Evolutionary conservation across 2,329 filamentous ascomycete species (phyloP).

Genomic region (Blumeriella jaapii): DNA sequence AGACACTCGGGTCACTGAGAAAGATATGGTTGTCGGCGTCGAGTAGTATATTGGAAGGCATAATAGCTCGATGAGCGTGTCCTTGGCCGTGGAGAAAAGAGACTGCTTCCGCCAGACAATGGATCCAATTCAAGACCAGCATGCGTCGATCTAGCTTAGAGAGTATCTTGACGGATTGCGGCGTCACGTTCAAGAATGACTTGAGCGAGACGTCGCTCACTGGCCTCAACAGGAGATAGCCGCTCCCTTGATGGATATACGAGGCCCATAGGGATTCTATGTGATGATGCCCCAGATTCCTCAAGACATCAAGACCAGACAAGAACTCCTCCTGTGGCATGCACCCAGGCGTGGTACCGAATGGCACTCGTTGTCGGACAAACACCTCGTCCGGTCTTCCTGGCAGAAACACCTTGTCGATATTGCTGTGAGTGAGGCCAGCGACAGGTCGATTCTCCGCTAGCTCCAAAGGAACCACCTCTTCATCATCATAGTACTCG

Average conservation of each 20-base stretch:
- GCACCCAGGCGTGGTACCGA: conserved; percentile 36
- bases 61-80: conserved; percentile 55
- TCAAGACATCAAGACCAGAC: conserved; percentile 47
- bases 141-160: conserved; percentile 46
- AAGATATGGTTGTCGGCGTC: conserved; percentile 54
- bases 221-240: conserved; percentile 56
- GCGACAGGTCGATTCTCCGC: conserved; percentile 42
- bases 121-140: conserved; percentile 61
- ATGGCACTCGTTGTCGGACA: conserved; percentile 43
- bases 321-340: conserved; percentile 44
- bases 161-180: conserved; percentile 49
- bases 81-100: conserved; percentile 55
- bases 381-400: conserved; percentile 46
- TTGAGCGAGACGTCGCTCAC: conserved; percentile 55
- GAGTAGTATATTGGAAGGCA: conserved; percentile 59
- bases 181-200: conserved; percentile 53
- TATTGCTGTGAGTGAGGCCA: conserved; percentile 30
- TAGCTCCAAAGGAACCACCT: conserved; percentile 58
- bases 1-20: conserved; percentile 48
- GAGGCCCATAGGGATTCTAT: conserved; percentile 61
- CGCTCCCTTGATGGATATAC: conserved; percentile 51
- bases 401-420: conserved; percentile 53
- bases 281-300: conserved; percentile 52
- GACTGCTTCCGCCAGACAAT: conserved; percentile 57
- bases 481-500: conserved; percentile 51